phyloP scores from a whole-genome alignment of 1,284 basidiomycete species.

The Sporisorium sorghi region DNA sequence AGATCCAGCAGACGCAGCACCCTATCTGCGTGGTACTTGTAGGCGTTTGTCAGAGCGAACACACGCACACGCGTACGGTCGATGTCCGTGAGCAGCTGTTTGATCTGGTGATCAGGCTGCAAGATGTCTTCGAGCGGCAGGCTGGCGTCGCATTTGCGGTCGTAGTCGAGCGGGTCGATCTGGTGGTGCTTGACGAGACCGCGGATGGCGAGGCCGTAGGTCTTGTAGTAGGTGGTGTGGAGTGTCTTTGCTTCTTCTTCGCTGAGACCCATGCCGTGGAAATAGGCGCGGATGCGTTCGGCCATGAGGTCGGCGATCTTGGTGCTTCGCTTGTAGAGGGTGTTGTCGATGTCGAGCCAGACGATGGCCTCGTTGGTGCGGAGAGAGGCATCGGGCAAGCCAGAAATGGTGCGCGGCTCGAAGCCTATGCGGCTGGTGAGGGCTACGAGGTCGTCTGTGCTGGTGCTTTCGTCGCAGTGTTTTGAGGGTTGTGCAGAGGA shows the following conservation, averaged over 20 bases:
- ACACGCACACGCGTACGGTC: conserved; percentile 80
- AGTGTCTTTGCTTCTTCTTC: conserved; percentile 79
- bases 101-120: conserved; percentile 76
- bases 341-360: conserved; percentile 89
- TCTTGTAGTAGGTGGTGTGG: conserved; percentile 80
- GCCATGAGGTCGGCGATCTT: conserved; percentile 82
- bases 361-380: conserved; percentile 71
- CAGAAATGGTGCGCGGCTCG: conserved; percentile 40
- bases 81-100: conserved; percentile 80
- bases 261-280: conserved; percentile 77
- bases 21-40: conserved; percentile 79
- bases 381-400: conserved; percentile 26
- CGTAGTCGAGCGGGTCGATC: conserved; percentile 87
- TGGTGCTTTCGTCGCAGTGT: conserved; percentile 25
- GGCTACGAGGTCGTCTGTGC: conserved; percentile 17
- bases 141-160: conserved; percentile 83
- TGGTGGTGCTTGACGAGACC: conserved; percentile 83
- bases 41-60: conserved; percentile 66
- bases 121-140: conserved; percentile 85
- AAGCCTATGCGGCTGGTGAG: conserved; percentile 45
- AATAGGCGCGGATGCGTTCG: conserved; percentile 83
- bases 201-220: conserved; percentile 84
- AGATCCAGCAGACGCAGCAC: conserved; percentile 81
- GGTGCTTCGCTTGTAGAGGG: conserved; percentile 74
- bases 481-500: neutral